These are phyloP conservation scores for Parascedosporium putredinis DNA, from an alignment of 2,329 filamentous ascomycete species.

Conservation along the genomic window DNA sequence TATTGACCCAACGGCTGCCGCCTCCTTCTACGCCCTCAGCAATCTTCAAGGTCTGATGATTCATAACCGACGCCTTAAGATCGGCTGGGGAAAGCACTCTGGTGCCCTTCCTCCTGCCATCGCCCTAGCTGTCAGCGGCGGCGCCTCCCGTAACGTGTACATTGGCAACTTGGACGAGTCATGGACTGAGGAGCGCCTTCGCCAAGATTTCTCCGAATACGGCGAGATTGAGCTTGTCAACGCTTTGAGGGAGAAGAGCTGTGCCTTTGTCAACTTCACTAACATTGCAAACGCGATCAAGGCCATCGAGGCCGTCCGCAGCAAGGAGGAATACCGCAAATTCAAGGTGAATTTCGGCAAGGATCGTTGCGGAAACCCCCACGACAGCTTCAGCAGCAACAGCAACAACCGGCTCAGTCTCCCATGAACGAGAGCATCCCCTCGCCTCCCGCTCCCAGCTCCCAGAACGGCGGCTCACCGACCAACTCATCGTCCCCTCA, in stretches of 20 bases:
- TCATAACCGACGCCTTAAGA: constrained; percentile 94
- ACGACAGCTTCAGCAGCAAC: constrained; percentile 63
- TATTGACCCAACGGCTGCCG: constrained; percentile 94
- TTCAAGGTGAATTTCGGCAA: constrained; percentile 99
- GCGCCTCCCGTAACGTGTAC: constrained; percentile 97
- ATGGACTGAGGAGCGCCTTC: constrained; percentile 90
- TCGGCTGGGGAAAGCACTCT: constrained; percentile 98
- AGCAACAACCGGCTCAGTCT: constrained; percentile 48
- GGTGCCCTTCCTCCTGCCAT: constrained; percentile 92
- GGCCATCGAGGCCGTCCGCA: constrained; percentile 90
- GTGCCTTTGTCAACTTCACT: constrained; percentile 98
- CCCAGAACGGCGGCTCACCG: constrained; percentile 47
- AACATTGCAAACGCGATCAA: constrained; percentile 99
- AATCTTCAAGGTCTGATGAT: constrained; percentile 98
- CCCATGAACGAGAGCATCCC: constrained; percentile 52
- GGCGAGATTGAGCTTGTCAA: constrained; percentile 98
- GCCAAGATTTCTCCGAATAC: constrained; percentile 94
- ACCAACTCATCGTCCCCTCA: constrained; percentile 45
- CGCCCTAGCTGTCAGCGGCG: constrained; percentile 87
- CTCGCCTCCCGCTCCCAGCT: constrained; percentile 49
- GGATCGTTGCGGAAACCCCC: constrained; percentile 96
- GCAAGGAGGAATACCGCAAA: constrained; percentile 90
- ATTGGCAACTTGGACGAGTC: constrained; percentile 95
- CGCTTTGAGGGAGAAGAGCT: constrained; percentile 94
- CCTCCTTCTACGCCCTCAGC: constrained; percentile 94